Conservation (phyloP, 257 asterid species). For the Leonotis leonurus region DNA sequence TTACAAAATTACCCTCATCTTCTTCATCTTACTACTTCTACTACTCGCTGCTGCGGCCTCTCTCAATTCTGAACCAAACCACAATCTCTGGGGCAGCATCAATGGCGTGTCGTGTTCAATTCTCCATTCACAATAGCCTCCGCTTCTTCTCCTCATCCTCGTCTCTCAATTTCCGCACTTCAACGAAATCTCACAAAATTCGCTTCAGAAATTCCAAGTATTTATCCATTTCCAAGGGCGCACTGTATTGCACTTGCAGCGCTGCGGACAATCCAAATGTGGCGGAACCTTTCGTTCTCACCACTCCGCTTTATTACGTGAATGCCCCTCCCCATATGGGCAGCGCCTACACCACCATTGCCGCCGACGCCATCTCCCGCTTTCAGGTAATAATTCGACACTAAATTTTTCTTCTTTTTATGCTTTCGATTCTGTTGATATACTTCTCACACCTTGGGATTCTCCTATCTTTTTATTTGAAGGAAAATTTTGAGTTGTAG, state of each 20-base stretch:
- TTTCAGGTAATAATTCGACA: constrained; percentile 53
- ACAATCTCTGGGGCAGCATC: constrained; percentile 6
- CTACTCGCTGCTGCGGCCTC: too few relatives aligned
- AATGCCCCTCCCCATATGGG: constrained; percentile 99
- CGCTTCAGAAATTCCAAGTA: constrained; percentile 26
- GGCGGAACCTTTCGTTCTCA: constrained; percentile 56
- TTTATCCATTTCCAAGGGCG: constrained; percentile 26
- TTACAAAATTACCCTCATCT: too few relatives aligned
- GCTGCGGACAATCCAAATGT: neutral
- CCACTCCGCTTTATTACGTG: constrained; percentile 95
- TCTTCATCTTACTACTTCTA: too few relatives aligned
- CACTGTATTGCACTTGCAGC: constrained; percentile 46
- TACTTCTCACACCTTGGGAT: neutral
- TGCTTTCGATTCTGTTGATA: neutral
- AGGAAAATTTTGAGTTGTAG: neutral
- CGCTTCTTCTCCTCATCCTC: constrained; percentile 38
- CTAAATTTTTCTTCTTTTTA: neutral
- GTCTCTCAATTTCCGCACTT: constrained; percentile 20
- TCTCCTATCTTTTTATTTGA: neutral
- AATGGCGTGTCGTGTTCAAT: constrained; percentile 63
- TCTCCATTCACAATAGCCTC: constrained; percentile 48
- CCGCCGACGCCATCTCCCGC: constrained; percentile 92
- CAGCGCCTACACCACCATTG: constrained; percentile 94
- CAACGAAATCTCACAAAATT: constrained; percentile 10
- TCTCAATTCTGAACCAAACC: too few relatives aligned